phyloP scores from a whole-genome alignment of 495 filamentous ascomycete genomes.

The Neurospora sp. region DNA sequence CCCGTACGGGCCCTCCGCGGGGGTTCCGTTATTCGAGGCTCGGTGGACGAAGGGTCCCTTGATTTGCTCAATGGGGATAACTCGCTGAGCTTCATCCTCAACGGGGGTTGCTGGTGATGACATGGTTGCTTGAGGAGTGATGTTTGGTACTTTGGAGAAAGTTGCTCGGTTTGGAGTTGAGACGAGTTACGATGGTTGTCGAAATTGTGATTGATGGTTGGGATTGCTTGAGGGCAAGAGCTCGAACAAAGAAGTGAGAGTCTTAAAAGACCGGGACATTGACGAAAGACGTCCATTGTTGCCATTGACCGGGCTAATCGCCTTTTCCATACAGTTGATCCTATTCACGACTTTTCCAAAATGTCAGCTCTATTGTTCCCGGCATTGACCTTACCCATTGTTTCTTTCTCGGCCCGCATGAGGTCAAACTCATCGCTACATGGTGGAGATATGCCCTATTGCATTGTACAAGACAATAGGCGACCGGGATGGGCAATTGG shows the following conservation, averaged over 20 bases:
- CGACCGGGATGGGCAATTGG: background rate
- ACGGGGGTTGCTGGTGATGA: background rate
- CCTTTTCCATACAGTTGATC: background rate
- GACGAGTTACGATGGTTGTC: background rate
- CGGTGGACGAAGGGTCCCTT: background rate
- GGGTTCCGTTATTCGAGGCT: background rate
- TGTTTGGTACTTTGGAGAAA: background rate
- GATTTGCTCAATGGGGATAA: background rate
- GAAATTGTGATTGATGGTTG: background rate
- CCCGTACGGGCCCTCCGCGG: background rate
- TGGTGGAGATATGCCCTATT: background rate
- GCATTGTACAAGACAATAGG: background rate
- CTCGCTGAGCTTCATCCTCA: background rate
- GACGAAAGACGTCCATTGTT: background rate
- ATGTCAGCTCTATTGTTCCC: background rate
- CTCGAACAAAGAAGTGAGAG: background rate
- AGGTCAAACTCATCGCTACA: too few species aligned
- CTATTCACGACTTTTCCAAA: background rate
- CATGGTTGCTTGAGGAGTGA: background rate
- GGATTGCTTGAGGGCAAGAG: too few species aligned
- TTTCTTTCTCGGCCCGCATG: background rate
- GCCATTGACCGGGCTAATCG: background rate
- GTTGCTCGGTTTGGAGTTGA: background rate
- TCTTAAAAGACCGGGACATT: too few species aligned
- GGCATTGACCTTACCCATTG: background rate